Evolutionary conservation across 495 filamentous ascomycete genomes (phyloP).

Genomic region (Podospora pseudocomata): DNA sequence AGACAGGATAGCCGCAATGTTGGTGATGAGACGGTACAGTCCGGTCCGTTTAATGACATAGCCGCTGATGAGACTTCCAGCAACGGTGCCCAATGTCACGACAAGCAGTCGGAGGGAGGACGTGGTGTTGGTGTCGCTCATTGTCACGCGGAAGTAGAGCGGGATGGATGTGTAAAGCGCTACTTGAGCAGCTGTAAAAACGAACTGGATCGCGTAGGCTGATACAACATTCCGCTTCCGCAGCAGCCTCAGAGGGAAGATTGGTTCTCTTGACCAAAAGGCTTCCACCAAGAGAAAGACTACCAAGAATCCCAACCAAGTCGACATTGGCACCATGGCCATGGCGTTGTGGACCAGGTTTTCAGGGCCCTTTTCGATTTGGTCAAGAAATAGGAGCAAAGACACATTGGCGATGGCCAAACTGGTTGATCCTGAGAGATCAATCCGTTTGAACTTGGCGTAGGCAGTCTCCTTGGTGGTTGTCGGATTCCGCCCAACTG

Average conservation of each 20-base stretch:
- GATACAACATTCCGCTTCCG: conserved; percentile 9
- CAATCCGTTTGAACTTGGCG: conserved; percentile 19
- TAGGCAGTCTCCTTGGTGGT: neutral
- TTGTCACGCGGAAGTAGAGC: conserved; percentile 16
- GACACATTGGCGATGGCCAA: conserved; percentile 18
- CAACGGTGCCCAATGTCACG: conserved; percentile 15
- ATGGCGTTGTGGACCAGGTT: neutral
- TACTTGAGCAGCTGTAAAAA: conserved; percentile 19
- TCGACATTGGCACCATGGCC: conserved; percentile 6
- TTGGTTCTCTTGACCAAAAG: conserved; percentile 16
- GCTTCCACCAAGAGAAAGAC: conserved; percentile 12
- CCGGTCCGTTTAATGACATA: conserved; percentile 17
- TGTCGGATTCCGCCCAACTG: neutral
- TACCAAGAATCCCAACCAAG: conserved; percentile 12
- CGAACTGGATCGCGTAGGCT: conserved; percentile 16
- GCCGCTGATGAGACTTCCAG: conserved; percentile 14
- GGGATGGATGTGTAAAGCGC: conserved; percentile 15
- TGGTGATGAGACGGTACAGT: conserved; percentile 11
- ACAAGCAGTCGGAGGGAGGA: conserved; percentile 9
- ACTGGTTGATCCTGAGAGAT: conserved; percentile 17
- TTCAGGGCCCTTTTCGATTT: conserved; percentile 1
- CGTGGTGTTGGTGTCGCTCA: conserved; percentile 1
- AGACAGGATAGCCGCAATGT: conserved; percentile 3
- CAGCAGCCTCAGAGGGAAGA: conserved; percentile 9
- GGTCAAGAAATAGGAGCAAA: conserved; percentile 15